Percentiles rank a stretch among this genome's conserved stretches.
Evolutionary conservation across 345 rosid species (phyloP).

Genomic region (Camelina sativa): DNA sequence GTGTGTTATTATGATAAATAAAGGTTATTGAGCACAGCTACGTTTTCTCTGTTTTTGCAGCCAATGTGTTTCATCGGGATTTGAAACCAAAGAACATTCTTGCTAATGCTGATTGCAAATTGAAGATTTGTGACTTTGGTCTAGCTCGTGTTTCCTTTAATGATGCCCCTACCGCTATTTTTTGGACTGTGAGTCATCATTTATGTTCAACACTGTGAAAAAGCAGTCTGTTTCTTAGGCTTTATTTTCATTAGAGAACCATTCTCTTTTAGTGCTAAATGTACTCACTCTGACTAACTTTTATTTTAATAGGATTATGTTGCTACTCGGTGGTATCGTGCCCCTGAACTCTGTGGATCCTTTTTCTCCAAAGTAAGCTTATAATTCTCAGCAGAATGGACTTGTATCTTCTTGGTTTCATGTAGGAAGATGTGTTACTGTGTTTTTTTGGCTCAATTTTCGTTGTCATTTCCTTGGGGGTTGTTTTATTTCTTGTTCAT

Average conservation of each 20-base stretch:
- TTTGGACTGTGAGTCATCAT: constrained; percentile 80
- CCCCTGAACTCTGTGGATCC: constrained; percentile 97
- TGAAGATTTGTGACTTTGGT: constrained; percentile 98
- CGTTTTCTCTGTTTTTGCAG: constrained; percentile 49
- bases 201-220: neutral
- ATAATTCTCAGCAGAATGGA: neutral
- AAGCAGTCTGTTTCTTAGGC: constrained; percentile 5
- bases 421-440: neutral
- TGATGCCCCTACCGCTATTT: constrained; percentile 94
- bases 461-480: too few relatives aligned
- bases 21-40: constrained; percentile 25
- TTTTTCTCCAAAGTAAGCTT: constrained; percentile 68
- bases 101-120: constrained; percentile 94
- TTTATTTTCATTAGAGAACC: neutral
- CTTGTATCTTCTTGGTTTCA: neutral
- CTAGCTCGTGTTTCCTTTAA: constrained; percentile 93
- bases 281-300: constrained; percentile 1
- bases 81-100: constrained; percentile 95
- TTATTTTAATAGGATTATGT: constrained; percentile 75
- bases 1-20: neutral
- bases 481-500: too few relatives aligned
- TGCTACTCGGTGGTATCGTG: constrained; percentile 98
- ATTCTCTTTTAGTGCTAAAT: constrained; percentile 8
- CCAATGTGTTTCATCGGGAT: constrained; percentile 95
- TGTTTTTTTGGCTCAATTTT: too few relatives aligned